phyloP scores from a whole-genome alignment of 306 rosid species.

The Lotus japonicus region DNA sequence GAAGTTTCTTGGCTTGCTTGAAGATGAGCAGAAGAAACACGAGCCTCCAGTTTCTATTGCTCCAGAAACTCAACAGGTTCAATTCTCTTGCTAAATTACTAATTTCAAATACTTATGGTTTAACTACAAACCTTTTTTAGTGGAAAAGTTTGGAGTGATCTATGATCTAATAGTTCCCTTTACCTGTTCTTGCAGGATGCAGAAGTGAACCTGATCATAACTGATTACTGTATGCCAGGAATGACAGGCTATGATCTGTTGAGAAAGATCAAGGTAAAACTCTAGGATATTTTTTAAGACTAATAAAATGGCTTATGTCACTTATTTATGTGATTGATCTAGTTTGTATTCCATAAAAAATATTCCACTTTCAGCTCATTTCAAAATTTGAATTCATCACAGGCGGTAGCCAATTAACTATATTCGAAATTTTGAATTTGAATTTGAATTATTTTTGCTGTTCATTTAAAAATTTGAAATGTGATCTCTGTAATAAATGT shows the following conservation, averaged over 20 bases:
- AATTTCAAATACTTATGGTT: neutral
- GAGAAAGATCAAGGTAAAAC: constrained; percentile 64
- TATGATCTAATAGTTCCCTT: constrained; percentile 4
- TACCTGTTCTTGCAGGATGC: constrained; percentile 31
- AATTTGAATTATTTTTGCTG: neutral
- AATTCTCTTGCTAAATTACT: neutral
- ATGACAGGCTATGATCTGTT: constrained; percentile 90
- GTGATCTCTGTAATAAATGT: neutral
- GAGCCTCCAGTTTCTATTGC: constrained; percentile 16
- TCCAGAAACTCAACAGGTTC: constrained; percentile 38
- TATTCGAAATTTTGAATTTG: neutral
- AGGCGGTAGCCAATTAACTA: neutral
- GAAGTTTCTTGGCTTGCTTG: constrained; percentile 60
- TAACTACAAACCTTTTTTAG: neutral
- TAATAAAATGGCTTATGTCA: neutral
- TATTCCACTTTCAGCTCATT: neutral
- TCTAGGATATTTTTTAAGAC: neutral
- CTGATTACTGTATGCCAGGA: constrained; percentile 93
- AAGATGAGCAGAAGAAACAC: constrained; percentile 36
- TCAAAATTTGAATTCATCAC: neutral
- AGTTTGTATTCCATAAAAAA: neutral
- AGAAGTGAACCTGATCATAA: constrained; percentile 71
- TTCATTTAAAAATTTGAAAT: neutral
- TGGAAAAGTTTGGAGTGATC: constrained; percentile 3
- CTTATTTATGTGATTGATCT: neutral